phyloP scores from a whole-genome alignment of 192 early-diverging fungal genomes.

The Coemansia sp. region DNA sequence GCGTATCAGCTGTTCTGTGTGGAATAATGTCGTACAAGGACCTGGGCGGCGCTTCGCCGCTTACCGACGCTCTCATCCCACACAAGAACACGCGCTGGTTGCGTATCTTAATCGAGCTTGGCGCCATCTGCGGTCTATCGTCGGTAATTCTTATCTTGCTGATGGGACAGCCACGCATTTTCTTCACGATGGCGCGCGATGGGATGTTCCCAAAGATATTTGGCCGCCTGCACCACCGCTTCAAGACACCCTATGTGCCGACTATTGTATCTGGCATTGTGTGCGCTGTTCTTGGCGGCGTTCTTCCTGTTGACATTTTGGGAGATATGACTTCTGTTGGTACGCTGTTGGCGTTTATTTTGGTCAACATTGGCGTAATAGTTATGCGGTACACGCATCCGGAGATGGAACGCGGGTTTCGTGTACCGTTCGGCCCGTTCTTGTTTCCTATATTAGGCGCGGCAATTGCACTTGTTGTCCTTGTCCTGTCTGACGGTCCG shows the following conservation, averaged over 20 bases:
- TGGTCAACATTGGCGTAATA: constrained; percentile 76
- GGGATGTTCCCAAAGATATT: constrained; percentile 78
- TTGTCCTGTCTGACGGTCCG: constrained; percentile 64
- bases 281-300: constrained; percentile 64
- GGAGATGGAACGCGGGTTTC: constrained; percentile 66
- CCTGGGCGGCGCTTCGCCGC: constrained; percentile 58
- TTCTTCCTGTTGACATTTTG: constrained; percentile 80
- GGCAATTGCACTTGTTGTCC: constrained; percentile 59
- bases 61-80: constrained; percentile 48
- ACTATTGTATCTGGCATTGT: constrained; percentile 67
- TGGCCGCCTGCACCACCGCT: constrained; percentile 66
- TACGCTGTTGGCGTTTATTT: constrained; percentile 79
- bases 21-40: constrained; percentile 68
- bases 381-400: constrained; percentile 76
- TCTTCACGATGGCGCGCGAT: constrained; percentile 84
- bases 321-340: constrained; percentile 85
- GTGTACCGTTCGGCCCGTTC: constrained; percentile 65
- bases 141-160: constrained; percentile 77
- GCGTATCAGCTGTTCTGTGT: constrained; percentile 66
- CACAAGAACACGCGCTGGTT: constrained; percentile 64
- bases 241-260: constrained; percentile 75
- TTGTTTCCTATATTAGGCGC: constrained; percentile 68
- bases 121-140: constrained; percentile 73
- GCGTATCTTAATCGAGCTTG: constrained; percentile 73
- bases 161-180: constrained; percentile 85